phyloP scores from a whole-genome alignment of 2,329 filamentous ascomycete species.

The Penicillium sp. region DNA sequence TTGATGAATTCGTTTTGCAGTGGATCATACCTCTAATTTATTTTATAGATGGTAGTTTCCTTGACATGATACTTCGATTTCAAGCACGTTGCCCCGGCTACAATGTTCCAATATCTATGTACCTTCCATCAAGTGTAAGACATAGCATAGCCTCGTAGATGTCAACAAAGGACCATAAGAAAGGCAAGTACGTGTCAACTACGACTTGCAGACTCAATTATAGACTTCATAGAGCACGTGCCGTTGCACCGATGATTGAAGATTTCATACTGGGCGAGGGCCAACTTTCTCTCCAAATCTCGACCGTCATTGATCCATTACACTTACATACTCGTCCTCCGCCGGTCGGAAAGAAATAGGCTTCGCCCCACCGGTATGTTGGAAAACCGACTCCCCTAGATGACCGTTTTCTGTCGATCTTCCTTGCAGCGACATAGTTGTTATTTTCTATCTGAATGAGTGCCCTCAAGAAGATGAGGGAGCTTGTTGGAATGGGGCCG shows the following conservation, averaged over 20 bases:
- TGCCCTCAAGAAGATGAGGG: constrained; percentile 15
- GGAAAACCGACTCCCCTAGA: neutral
- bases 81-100: neutral
- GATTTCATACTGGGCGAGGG: constrained; percentile 1
- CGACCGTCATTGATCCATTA: constrained; percentile 8
- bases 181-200: constrained; percentile 1
- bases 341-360: constrained; percentile 8
- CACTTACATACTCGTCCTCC: constrained; percentile 6
- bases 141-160: neutral
- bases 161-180: neutral
- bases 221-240: neutral
- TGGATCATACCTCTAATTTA: neutral
- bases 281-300: constrained; percentile 1
- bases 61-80: neutral
- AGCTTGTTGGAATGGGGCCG: constrained; percentile 12
- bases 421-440: neutral
- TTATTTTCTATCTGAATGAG: constrained; percentile 10
- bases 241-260: neutral
- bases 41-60: neutral
- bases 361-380: constrained; percentile 6
- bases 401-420: neutral
- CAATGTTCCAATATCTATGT: neutral
- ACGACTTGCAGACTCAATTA: neutral
- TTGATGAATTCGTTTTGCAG: no score
- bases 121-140: constrained; percentile 10